These are phyloP conservation scores for Candida mattraensis DNA, from an alignment of 805 yeast genomes.

Conservation along the genomic window DNA sequence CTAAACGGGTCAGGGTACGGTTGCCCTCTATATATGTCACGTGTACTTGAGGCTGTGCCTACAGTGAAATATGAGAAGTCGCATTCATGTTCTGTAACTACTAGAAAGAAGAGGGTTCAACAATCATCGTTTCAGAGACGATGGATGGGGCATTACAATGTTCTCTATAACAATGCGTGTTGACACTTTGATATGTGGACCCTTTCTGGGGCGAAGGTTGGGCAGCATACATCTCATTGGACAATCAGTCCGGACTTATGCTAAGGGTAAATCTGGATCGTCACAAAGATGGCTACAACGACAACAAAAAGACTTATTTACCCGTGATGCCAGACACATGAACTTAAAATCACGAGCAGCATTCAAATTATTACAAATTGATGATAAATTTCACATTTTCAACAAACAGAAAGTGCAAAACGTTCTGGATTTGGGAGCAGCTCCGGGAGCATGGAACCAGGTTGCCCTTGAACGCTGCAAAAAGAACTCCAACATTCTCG, in stretches of 20 bases:
- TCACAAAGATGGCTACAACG: conserved; percentile 76
- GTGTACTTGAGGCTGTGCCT: no score
- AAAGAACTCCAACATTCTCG: conserved; percentile 59
- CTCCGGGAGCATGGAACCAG: conserved; percentile 96
- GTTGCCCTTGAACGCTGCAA: conserved; percentile 60
- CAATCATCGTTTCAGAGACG: no score
- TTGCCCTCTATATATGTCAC: conserved; percentile 1
- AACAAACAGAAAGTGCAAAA: conserved; percentile 15
- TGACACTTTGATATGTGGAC: no score
- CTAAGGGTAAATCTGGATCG: conserved; percentile 40
- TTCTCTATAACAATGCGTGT: no score
- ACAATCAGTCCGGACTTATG: conserved; percentile 5
- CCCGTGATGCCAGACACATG: conserved; percentile 62
- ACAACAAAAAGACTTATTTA: conserved; percentile 61
- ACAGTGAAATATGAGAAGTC: no score
- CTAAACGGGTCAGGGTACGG: neutral
- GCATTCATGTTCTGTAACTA: no score
- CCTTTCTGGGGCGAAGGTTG: no score
- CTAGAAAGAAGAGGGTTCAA: no score
- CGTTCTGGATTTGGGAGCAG: conserved; percentile 86
- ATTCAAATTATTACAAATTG: conserved; percentile 76
- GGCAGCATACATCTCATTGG: no score
- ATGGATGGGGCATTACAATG: no score
- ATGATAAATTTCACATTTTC: conserved; percentile 62
- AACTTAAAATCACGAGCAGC: conserved; percentile 86